Evolutionary conservation across 2,329 filamentous ascomycete genomes (phyloP).

Genomic region (Fusarium proliferatum): DNA sequence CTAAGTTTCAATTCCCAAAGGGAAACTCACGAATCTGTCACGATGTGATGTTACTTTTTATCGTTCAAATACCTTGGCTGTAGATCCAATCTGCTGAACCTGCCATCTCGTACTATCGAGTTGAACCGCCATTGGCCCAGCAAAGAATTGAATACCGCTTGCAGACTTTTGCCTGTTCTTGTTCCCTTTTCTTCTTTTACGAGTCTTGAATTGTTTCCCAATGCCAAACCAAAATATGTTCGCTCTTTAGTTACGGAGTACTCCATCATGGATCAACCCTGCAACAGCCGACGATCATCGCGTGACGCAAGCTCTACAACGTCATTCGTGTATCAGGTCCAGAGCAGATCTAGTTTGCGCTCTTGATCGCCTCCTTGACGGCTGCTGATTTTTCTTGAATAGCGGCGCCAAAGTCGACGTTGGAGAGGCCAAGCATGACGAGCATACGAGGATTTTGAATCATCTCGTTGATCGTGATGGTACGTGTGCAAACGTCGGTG

Average conservation of each 20-base stretch:
- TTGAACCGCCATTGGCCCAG: background rate
- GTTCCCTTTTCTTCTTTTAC: background rate
- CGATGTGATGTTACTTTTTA: background rate
- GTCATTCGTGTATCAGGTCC: conserved; percentile 12
- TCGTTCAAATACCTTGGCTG: background rate
- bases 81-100: background rate
- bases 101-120: background rate
- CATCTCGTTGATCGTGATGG: conserved; percentile 48
- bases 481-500: conserved; percentile 48
- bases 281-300: conserved; percentile 2
- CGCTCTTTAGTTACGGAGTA: background rate
- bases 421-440: conserved; percentile 48
- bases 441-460: conserved; percentile 47
- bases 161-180: background rate
- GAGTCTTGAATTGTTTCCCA: background rate
- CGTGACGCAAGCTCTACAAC: conserved; percentile 20
- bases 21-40: background rate
- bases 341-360: background rate
- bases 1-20: background rate
- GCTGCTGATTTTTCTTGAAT: conserved; percentile 45
- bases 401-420: conserved; percentile 46
- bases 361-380: conserved; percentile 36
- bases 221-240: background rate
- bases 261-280: conserved; percentile 8
- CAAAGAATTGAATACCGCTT: background rate